These are phyloP conservation scores for Nothomitra cinnamomea DNA, from an alignment of 2,329 filamentous ascomycete species.

Conservation along the genomic window DNA sequence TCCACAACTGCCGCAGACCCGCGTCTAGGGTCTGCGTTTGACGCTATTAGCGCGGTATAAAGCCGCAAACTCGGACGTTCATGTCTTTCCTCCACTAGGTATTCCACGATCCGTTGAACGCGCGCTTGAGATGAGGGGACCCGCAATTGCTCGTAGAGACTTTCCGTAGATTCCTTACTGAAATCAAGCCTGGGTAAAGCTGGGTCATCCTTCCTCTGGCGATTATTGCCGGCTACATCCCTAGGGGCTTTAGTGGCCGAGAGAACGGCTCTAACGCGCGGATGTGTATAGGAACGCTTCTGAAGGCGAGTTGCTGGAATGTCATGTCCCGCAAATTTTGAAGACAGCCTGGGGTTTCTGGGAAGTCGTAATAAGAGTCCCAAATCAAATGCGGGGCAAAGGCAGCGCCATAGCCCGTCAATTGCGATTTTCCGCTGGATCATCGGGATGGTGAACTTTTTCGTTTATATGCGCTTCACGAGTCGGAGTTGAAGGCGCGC, in stretches of 20 bases:
- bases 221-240: too few species aligned
- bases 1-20: constrained; percentile 51
- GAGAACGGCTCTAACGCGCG: too few species aligned
- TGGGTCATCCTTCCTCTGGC: too few species aligned
- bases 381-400: constrained; percentile 32
- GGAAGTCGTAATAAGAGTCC: neutral
- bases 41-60: constrained; percentile 60
- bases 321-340: too few species aligned
- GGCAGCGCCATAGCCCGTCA: constrained; percentile 47
- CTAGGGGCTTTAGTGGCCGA: too few species aligned
- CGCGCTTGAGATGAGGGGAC: constrained; percentile 22
- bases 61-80: constrained; percentile 39
- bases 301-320: constrained; percentile 2
- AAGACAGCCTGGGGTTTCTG: neutral
- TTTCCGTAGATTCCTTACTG: constrained; percentile 17
- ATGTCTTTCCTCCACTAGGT: constrained; percentile 38
- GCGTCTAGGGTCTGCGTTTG: constrained; percentile 43
- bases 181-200: constrained; percentile 2
- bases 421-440: constrained; percentile 16
- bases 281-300: neutral
- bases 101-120: constrained; percentile 32
- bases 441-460: neutral
- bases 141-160: constrained; percentile 33
- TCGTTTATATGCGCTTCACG: neutral
- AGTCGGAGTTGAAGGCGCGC: neutral